Base-by-base conservation (phyloP, 805 yeast species). In the Helenozyma rhizophorensis region DNA sequence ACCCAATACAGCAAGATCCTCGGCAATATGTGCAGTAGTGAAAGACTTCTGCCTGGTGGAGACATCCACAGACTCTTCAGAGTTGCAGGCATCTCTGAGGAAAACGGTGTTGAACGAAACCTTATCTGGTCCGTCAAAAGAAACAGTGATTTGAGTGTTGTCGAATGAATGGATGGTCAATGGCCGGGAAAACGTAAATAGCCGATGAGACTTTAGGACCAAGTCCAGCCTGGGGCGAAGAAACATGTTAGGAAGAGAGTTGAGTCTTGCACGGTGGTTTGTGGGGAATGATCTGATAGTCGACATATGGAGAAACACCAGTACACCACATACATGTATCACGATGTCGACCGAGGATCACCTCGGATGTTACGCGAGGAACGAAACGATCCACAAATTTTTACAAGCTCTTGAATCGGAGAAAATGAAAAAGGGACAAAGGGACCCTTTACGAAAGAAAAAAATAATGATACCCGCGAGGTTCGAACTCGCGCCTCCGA, bases 51-150 rank as follows among this genome's bases (percentile, higher is more conserved):
- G 89, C 13, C 70, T 69, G 0, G 84, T 70, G 16, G 55, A 49
- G 3, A 64, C 58, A 42, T 83, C 84, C 4, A 80, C 64, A 0
- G 83, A 74, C 9, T 46, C 38, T 1, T 58, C 42, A 10, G 74
- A 58, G 4, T 54, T 49, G 28, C 86, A 78, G 0, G 86, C 68
- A 47, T 83, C 94, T 48, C 90, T 67, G 13, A 84, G 60, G 44
- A 83, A 81, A 1, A 72, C 56, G 31, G 72, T 75, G 44, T 62
- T 70, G 52, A 62, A 74, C 18, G 62, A 53, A 18, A 68, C 61
- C 4, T 13, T 24, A 10, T 23, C 14, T 9, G 53, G 42, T 14
- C 46, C 40, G 19, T 42, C 44, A 18, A 61, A 36, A 4, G 27
- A 28, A 1, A 63, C 48, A 1, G 60, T 46, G 21, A 59, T 51